Evolutionary conservation across 2,329 filamentous ascomycete species (phyloP), one percentile per base, ranked within the genome.

Genomic region (Clonostachys chloroleuca): DNA sequence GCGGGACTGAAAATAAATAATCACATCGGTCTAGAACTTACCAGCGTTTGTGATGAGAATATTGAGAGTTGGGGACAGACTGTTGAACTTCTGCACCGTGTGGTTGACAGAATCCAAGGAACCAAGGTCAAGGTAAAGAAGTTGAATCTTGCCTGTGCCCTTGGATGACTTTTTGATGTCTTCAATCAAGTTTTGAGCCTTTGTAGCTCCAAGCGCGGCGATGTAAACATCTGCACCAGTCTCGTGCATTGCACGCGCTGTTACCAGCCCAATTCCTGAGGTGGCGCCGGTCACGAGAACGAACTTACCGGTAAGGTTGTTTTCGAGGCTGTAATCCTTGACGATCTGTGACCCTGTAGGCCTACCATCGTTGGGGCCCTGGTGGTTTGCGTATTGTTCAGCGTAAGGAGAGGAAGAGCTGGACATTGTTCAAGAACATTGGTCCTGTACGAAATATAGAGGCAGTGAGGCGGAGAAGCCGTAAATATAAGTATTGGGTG

Each of bases 211-310:
- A 5, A 74, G 65, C 3, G 62, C 71, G 1, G 72, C 70, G 14
- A 73, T 55, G 53, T 64, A 75, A 36, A 75, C 54, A 20, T 59
- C 65, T 12, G 71, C 71, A 6, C 74, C 73, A 1, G 74, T 71
- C 6, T 63, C 55, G 41, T 60, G 50, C 2, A 78, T 57, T 2
- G 72, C 71, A 7, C 64, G 61, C 2, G 62, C 69, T 5, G 70
- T 74, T 48, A 74, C 66, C 30, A 68, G 51, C 9, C 73, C 73
- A n/a, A 75, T 56, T 2, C 72, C 72, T 14, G 66, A 60, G 6
- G 64, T 65, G 16, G 56, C 57, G 17, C 73, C 73, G 1, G 72
- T 75, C 40, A 75, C 62, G 13, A 74, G 51, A 9, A 67, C 55
- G 18, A 67, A 63, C 43, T 68, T 45, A 39, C 35, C 39, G 24